Conservation (phyloP, 2,329 filamentous ascomycete species). For the Penicillium sp. region DNA sequence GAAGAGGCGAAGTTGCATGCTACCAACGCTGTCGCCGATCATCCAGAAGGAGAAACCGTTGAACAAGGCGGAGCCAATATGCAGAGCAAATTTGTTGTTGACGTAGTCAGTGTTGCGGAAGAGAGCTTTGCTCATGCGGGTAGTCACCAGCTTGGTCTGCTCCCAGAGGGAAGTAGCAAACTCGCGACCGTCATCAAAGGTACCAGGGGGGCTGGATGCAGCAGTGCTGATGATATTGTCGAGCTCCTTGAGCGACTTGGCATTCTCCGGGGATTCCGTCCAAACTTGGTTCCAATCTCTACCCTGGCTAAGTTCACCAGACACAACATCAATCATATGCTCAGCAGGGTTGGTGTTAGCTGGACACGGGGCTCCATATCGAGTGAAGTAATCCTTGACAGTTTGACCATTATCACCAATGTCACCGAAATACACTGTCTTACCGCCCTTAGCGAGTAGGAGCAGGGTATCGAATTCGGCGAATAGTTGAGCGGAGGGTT, state of each 20-base stretch:
- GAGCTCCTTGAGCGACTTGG: conserved; percentile 9
- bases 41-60: conserved; percentile 20
- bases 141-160: conserved; percentile 12
- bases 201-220: conserved; percentile 8
- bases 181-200: conserved; percentile 14
- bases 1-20: conserved; percentile 16
- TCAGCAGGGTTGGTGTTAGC: conserved; percentile 13
- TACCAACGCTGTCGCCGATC: conserved; percentile 12
- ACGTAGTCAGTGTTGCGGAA: conserved; percentile 18
- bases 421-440: conserved; percentile 19
- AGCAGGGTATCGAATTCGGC: conserved; percentile 18
- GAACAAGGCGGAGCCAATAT: conserved; percentile 16
- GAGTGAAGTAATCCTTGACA: conserved; percentile 13
- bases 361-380: conserved; percentile 14
- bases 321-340: conserved; percentile 20
- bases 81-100: conserved; percentile 16
- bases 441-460: conserved; percentile 15
- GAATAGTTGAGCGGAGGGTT: conserved; percentile 16
- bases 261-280: conserved; percentile 11
- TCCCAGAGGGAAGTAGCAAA: conserved; percentile 15
- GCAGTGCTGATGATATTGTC: conserved; percentile 14
- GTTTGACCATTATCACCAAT: conserved; percentile 16
- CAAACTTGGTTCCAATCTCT: conserved; percentile 17
- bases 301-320: conserved; percentile 16
- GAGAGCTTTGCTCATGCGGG: conserved; percentile 13